Percentiles rank a stretch among this genome's conserved stretches.
phyloP scores from a whole-genome alignment of 192 early-diverging fungal genomes.

The Gamsiella multidivaricata region DNA sequence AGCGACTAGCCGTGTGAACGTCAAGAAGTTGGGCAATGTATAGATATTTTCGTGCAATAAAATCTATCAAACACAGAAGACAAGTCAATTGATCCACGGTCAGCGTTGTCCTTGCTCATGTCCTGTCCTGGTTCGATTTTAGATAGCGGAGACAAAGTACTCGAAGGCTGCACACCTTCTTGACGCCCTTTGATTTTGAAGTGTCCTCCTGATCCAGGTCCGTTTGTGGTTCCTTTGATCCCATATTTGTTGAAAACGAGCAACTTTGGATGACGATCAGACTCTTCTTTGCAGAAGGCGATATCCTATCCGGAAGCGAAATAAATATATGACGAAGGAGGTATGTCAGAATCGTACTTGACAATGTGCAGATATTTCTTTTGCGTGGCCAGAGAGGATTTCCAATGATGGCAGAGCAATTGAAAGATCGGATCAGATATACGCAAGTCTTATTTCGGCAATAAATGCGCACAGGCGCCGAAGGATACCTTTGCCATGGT shows the following conservation, averaged over 20 bases:
- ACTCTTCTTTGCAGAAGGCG: neutral
- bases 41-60: conserved; percentile 80
- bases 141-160: too few relatives aligned
- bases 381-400: too few relatives aligned
- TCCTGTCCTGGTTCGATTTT: too few relatives aligned
- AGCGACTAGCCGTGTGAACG: conserved; percentile 78
- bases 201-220: neutral
- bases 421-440: too few relatives aligned
- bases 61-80: neutral
- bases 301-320: too few relatives aligned
- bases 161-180: conserved; percentile 22
- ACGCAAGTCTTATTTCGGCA: too few relatives aligned
- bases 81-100: too few relatives aligned
- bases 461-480: neutral
- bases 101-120: too few relatives aligned
- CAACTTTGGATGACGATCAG: conserved; percentile 16
- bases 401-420: neutral
- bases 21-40: conserved; percentile 92
- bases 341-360: too few relatives aligned
- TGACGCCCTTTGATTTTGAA: conserved; percentile 17
- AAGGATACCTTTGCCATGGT: conserved; percentile 26
- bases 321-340: too few relatives aligned
- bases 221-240: neutral
- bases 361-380: too few relatives aligned
- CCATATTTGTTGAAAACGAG: conserved; percentile 21